phyloP scores from a whole-genome alignment of 495 filamentous ascomycete species.

The Bombardia bombarda region DNA sequence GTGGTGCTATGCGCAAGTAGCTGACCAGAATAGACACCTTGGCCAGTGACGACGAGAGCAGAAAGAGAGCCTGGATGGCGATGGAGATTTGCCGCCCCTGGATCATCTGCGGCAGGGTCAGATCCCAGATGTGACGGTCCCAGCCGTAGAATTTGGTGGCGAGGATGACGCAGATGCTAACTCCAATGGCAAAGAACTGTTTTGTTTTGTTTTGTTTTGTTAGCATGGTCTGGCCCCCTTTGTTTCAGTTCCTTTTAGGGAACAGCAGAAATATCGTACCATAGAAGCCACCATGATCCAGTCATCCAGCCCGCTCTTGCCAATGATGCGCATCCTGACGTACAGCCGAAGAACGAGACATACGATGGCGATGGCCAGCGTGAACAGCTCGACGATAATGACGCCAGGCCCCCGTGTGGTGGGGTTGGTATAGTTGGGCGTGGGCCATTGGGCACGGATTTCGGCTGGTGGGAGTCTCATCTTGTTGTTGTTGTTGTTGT shows the following conservation, averaged over 20 bases:
- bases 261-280: conserved; percentile 6
- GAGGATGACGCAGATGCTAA: conserved; percentile 18
- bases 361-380: conserved; percentile 11
- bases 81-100: conserved; percentile 18
- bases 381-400: conserved; percentile 16
- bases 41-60: conserved; percentile 21
- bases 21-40: conserved; percentile 44
- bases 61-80: conserved; percentile 20
- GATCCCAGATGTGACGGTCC: conserved; percentile 21
- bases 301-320: conserved; percentile 17
- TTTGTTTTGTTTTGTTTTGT: not conserved
- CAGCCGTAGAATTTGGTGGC: conserved; percentile 17
- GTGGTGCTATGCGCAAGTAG: conserved; percentile 44
- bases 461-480: conserved; percentile 40
- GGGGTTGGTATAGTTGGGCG: conserved; percentile 48
- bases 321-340: conserved; percentile 9
- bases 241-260: too few relatives aligned
- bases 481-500: too few relatives aligned
- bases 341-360: conserved; percentile 17
- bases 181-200: conserved; percentile 14
- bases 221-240: not conserved
- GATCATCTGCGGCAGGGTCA: conserved; percentile 5
- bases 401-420: conserved; percentile 36
- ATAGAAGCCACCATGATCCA: conserved; percentile 21
- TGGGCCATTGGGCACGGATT: conserved; percentile 43